phyloP scores from a whole-genome alignment of 495 filamentous ascomycete species.

The Aspergillus egyptiacus region DNA sequence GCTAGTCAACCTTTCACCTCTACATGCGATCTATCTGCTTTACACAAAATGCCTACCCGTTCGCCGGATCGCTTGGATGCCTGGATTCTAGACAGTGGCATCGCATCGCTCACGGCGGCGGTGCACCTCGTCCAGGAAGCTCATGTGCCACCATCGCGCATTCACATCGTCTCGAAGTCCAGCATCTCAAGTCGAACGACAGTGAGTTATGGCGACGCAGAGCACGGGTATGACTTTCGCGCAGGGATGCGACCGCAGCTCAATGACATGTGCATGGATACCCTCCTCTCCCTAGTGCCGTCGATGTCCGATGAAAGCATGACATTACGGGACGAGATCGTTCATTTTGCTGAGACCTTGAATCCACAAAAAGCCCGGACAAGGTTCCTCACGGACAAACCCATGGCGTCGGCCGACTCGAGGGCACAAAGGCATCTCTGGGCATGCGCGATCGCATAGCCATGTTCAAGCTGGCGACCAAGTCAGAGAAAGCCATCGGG shows the following conservation, averaged over 20 bases:
- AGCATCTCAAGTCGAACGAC: slow-evolving; percentile 28
- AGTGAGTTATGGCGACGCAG: slow-evolving; percentile 28
- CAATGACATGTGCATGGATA: slow-evolving; percentile 32
- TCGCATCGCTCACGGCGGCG: slow-evolving; percentile 38
- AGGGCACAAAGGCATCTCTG: slow-evolving; percentile 17
- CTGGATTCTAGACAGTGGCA: slow-evolving; percentile 37
- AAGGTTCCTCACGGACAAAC: slow-evolving; percentile 13
- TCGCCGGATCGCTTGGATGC: slow-evolving; percentile 17
- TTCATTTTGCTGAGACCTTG: slow-evolving; percentile 17
- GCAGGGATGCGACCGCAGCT: slow-evolving; percentile 34
- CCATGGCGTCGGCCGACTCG: slow-evolving; percentile 4
- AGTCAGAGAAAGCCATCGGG: slow-evolving; percentile 28
- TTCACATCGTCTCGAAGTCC: slow-evolving; percentile 39
- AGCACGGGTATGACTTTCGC: slow-evolving; percentile 34
- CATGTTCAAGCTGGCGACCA: slow-evolving; percentile 25
- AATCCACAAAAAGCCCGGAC: slow-evolving; percentile 10
- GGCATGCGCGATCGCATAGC: slow-evolving; percentile 26
- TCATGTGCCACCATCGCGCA: slow-evolving; percentile 31
- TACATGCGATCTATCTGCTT: background rate
- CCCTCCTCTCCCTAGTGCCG: slow-evolving; percentile 32
- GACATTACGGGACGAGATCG: slow-evolving; percentile 26
- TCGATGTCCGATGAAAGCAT: slow-evolving; percentile 20
- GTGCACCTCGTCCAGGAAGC: slow-evolving; percentile 40
- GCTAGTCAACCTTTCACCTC: background rate
- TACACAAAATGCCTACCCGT: background rate